Evolutionary conservation across 257 asterid species (phyloP).

Genomic region (Cynanchum wilfordii): DNA sequence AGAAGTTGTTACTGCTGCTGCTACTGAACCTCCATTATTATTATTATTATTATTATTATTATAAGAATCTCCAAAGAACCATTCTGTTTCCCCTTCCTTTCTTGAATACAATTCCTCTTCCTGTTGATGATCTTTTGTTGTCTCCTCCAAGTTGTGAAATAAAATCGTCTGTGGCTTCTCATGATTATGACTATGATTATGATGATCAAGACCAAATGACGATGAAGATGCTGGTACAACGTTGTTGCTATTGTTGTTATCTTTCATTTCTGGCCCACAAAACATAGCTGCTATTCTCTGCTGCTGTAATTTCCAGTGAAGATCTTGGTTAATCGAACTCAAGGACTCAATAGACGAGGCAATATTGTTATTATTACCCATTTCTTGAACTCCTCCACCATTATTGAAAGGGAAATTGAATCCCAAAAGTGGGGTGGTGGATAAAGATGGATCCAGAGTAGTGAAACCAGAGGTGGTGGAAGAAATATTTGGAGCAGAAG

Average conservation of each 20-base stretch:
- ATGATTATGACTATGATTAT: conserved; percentile 4
- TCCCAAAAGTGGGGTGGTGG: conserved; percentile 31
- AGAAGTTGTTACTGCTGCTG: conserved; percentile 14
- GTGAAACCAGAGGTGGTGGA: conserved; percentile 31
- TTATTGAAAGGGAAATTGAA: conserved; percentile 31
- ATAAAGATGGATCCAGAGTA: conserved; percentile 35
- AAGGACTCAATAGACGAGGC: conserved; percentile 78
- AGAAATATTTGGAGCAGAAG: conserved; percentile 25
- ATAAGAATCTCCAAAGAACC: conserved; percentile 55
- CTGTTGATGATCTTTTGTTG: conserved; percentile 17
- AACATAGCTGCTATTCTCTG: conserved; percentile 70
- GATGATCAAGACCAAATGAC: conserved; percentile 14
- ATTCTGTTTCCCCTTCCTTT: conserved; percentile 44
- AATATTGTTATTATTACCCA: conserved; percentile 30
- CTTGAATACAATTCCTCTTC: conserved; percentile 26
- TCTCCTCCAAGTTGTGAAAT: conserved; percentile 64
- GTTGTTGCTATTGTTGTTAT: conserved; percentile 11
- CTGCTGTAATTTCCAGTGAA: conserved; percentile 84
- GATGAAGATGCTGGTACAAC: not conserved
- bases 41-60: too few species aligned
- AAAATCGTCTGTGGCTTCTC: conserved; percentile 62
- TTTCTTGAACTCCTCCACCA: conserved; percentile 32
- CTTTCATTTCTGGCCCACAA: conserved; percentile 35
- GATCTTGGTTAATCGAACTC: conserved; percentile 78
- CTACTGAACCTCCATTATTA: not conserved